Conservation (phyloP, 176 grass and related monocot species). For the Rhipidocladum racemiflorum region DNA sequence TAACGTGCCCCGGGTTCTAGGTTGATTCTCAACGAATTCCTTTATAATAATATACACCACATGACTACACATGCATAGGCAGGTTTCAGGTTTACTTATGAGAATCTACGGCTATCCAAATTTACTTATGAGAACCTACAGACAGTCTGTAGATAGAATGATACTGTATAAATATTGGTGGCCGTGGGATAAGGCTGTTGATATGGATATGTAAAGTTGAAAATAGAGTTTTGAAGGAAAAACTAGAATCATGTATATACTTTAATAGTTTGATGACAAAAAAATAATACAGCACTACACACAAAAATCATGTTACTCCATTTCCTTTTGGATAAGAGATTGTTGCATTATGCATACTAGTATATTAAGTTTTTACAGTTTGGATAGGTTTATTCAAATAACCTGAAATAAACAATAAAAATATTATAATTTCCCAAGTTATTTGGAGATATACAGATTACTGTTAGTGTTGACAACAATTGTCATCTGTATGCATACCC, state of each 20-base stretch:
- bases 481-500: background rate
- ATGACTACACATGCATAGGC: background rate
- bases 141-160: background rate
- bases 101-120: background rate
- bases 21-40: background rate
- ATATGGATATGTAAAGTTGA: background rate
- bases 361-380: background rate
- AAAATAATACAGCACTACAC: background rate
- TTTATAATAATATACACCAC: background rate
- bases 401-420: background rate
- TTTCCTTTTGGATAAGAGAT: background rate
- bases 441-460: background rate
- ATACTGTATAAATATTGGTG: background rate
- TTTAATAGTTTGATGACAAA: background rate
- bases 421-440: background rate
- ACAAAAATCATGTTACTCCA: background rate
- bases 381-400: background rate
- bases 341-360: background rate
- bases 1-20: background rate
- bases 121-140: background rate
- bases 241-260: background rate
- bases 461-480: background rate
- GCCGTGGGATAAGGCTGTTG: background rate
- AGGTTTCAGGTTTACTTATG: background rate
- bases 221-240: background rate